phyloP scores from a whole-genome alignment of 225 moss, liverwort and hornwort species.

The Lunularia cruciata region DNA sequence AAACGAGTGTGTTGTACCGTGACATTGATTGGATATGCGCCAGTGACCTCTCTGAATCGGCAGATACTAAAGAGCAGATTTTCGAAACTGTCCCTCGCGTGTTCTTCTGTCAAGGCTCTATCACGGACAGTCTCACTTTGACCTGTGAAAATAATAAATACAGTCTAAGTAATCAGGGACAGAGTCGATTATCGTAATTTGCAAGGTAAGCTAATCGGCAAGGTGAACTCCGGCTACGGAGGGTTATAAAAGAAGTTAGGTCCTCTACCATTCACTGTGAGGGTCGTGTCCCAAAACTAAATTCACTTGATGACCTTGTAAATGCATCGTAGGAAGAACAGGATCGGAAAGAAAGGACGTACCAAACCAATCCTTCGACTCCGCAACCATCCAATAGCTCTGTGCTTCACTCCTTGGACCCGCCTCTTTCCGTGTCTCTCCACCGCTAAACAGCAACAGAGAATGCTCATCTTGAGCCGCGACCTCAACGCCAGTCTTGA shows the following conservation, averaged over 20 bases:
- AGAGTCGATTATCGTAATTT: not conserved
- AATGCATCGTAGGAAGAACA: no score
- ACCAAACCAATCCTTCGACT: constrained; percentile 86
- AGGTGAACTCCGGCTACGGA: not conserved
- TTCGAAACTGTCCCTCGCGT: constrained; percentile 90
- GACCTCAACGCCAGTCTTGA: constrained; percentile 65
- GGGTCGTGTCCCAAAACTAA: no score
- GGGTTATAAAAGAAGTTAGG: not conserved
- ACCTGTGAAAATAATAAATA: constrained; percentile 27
- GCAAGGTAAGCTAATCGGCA: not conserved
- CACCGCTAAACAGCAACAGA: constrained; percentile 83
- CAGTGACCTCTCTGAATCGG: constrained; percentile 82
- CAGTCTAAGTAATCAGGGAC: not conserved
- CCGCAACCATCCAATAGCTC: constrained; percentile 93
- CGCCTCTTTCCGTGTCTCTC: constrained; percentile 86
- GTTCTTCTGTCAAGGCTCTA: constrained; percentile 88
- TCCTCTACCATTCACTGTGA: no score
- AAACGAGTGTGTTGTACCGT: constrained; percentile 56
- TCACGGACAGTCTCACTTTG: constrained; percentile 57
- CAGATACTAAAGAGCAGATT: constrained; percentile 87
- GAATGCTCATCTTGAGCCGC: constrained; percentile 45
- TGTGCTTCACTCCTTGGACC: constrained; percentile 95
- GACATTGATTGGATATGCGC: constrained; percentile 69
- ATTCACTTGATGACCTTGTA: not conserved
- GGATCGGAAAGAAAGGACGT: no score